phyloP scores from a whole-genome alignment of 108 stramenopile species.

The Skeletonema menzelii region DNA sequence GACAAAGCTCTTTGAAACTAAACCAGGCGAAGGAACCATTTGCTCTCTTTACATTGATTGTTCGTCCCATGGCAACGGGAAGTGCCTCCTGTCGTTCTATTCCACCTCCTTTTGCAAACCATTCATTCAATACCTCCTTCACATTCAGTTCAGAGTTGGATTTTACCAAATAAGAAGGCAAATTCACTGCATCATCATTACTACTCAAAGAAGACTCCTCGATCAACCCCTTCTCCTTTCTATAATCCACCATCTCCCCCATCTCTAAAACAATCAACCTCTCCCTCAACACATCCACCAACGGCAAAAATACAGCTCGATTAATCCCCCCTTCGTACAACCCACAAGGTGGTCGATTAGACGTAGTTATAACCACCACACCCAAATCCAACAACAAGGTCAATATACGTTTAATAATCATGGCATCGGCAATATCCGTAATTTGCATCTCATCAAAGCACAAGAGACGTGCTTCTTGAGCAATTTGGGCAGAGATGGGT shows the following conservation, averaged over 20 bases:
- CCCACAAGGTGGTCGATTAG: slow-evolving; percentile 52
- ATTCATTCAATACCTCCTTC: background rate
- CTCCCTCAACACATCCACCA: slow-evolving; percentile 40
- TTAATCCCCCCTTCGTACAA: slow-evolving; percentile 68
- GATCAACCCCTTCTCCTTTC: background rate
- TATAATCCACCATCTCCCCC: slow-evolving; percentile 9
- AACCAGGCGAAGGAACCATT: slow-evolving; percentile 32
- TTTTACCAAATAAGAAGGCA: background rate
- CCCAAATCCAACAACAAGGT: slow-evolving; percentile 19
- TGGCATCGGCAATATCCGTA: slow-evolving; percentile 63
- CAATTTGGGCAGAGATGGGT: slow-evolving; percentile 9
- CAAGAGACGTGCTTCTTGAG: slow-evolving; percentile 26
- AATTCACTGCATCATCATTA: background rate
- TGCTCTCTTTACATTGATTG: slow-evolving; percentile 5
- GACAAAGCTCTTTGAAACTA: slow-evolving; percentile 31
- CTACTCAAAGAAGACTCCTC: background rate
- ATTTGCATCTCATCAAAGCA: slow-evolving; percentile 60
- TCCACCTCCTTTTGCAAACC: background rate
- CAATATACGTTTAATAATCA: slow-evolving; percentile 47
- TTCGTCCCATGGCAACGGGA: slow-evolving; percentile 43
- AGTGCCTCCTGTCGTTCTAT: slow-evolving; percentile 10
- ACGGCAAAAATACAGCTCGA: slow-evolving; percentile 54
- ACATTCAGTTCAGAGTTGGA: background rate
- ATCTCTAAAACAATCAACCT: slow-evolving; percentile 12
- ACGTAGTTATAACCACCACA: slow-evolving; percentile 58